Evolutionary conservation across 129 eudicot genomes (phyloP), one percentile per base, ranked within the genome.

Genomic region (Lactuca sativa): DNA sequence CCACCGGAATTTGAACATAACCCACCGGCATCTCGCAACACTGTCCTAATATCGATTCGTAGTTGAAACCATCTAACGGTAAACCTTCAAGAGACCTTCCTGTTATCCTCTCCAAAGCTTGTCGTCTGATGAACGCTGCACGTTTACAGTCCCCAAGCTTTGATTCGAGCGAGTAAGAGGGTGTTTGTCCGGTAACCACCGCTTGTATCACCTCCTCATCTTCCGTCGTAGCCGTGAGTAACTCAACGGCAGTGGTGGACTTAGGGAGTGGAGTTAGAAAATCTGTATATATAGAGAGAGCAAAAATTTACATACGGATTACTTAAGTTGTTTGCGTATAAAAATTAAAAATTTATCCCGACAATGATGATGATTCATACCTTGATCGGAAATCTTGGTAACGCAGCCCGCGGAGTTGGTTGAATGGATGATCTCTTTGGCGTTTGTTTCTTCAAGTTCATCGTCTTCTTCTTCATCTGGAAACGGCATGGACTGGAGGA

Each of bases 1-100:
- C 91, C 62, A 85, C 91, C 18, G 91, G 91, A 48, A 85, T 82
- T 64, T 85, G 91, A 16, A 85, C 78, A 52, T 79, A 82, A 3
- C 91, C 91, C 17, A 85, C 85, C 8, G 91, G 91, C 91, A 85
- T 85, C 72, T 85, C 91, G 13, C 91, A 85, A 62, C 91, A 85
- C 68, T 85, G 91, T 9, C 90, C 90, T 56, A 85, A 56, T 12
- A 85, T 85, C 6, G 90, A 64, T 5, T 82, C 82, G 59, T 85
- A 85, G 44, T 85, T 76, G 40, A 85, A 82, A 1, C 87, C 87
- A 9, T 78, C 90, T 56, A 85, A 53, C 0, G 90, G 90, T 58
- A 85, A 62, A 9, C 90, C 90, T 2, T 10, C 59, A 3, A 85
- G 57, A n/a, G 90, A 81, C 74, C 68, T 78, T 0, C 86, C 80